Conservation (phyloP, 352 stramenopile species). For the Phytophthora vignae region DNA sequence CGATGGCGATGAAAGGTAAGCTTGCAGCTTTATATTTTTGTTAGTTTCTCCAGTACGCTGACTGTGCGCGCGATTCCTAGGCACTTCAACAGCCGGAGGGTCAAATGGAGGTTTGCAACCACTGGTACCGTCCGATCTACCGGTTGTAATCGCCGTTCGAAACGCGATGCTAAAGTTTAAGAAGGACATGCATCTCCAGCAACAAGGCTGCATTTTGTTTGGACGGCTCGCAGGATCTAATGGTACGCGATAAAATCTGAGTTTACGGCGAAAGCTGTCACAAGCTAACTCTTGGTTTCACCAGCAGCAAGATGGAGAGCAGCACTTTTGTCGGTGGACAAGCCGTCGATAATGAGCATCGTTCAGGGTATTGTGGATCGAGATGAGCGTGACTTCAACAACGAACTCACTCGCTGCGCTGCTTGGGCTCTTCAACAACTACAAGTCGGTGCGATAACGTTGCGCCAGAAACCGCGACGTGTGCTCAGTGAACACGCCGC, state of each 20-base stretch:
- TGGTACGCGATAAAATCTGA: slow-evolving; percentile 13
- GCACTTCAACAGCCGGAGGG: slow-evolving; percentile 8
- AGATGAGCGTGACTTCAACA: slow-evolving; percentile 27
- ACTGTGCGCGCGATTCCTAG: neutral
- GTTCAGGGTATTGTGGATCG: slow-evolving; percentile 23
- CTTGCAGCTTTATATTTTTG: neutral
- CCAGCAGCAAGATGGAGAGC: slow-evolving; percentile 52
- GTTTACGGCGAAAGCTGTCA: neutral
- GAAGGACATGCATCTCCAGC: slow-evolving; percentile 49
- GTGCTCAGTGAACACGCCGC: slow-evolving; percentile 40
- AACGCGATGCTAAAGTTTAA: slow-evolving; percentile 64
- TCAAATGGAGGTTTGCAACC: slow-evolving; percentile 5
- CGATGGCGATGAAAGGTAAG: slow-evolving; percentile 51
- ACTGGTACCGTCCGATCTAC: slow-evolving; percentile 37
- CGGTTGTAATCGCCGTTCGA: slow-evolving; percentile 36
- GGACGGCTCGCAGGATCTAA: slow-evolving; percentile 48
- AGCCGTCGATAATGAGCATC: slow-evolving; percentile 33
- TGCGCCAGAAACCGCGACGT: slow-evolving; percentile 12
- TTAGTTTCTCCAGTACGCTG: neutral
- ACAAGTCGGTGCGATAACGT: slow-evolving; percentile 20
- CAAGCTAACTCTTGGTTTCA: neutral
- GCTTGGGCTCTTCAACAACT: slow-evolving; percentile 46
- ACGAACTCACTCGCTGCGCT: slow-evolving; percentile 33
- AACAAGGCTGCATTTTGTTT: slow-evolving; percentile 49
- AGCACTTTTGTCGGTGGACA: slow-evolving; percentile 26